Evolutionary conservation across 1,139 yeast species (phyloP).

Genomic region (Diutina siamensis): DNA sequence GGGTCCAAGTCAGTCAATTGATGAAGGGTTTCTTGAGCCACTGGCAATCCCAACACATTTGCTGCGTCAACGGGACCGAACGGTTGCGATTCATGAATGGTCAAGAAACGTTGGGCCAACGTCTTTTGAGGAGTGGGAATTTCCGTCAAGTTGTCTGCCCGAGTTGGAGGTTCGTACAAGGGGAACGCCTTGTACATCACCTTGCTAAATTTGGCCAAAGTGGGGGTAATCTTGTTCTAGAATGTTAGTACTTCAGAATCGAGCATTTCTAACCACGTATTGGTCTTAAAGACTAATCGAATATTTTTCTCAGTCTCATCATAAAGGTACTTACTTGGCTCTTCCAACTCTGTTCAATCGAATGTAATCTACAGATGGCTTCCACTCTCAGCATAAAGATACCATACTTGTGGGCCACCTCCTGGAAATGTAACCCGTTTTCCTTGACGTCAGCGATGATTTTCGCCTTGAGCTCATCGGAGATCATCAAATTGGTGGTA

Average conservation of each 20-base stretch:
- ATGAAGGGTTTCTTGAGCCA: conserved; percentile 68
- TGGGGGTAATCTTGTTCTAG: conserved; percentile 36
- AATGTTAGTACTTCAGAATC: conserved; percentile 10
- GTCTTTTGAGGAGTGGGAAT: conserved; percentile 87
- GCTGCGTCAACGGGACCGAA: conserved; percentile 98
- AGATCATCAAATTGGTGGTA: conserved; percentile 51
- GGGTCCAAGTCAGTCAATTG: conserved; percentile 50
- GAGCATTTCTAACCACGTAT: conserved; percentile 40
- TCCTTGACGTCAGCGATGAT: conserved; percentile 47
- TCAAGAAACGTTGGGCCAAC: conserved; percentile 69
- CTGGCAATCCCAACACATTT: conserved; percentile 64
- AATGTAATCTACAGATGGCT: conserved; percentile 61
- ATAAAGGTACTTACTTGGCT: conserved; percentile 40
- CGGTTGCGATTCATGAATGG: conserved; percentile 92
- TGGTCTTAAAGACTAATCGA: conserved; percentile 83
- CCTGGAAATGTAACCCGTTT: conserved; percentile 49
- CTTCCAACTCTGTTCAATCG: conserved; percentile 52
- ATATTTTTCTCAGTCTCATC: conserved; percentile 12
- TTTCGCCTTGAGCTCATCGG: conserved; percentile 44
- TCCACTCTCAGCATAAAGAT: conserved; percentile 78
- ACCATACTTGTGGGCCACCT: conserved; percentile 70
- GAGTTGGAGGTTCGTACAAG: conserved; percentile 34
- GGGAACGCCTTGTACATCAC: conserved; percentile 79
- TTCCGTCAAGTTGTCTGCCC: conserved; percentile 74
- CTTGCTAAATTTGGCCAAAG: conserved; percentile 42